Conservation (phyloP, 2,329 filamentous ascomycete species). For the Fusarium longipes region DNA sequence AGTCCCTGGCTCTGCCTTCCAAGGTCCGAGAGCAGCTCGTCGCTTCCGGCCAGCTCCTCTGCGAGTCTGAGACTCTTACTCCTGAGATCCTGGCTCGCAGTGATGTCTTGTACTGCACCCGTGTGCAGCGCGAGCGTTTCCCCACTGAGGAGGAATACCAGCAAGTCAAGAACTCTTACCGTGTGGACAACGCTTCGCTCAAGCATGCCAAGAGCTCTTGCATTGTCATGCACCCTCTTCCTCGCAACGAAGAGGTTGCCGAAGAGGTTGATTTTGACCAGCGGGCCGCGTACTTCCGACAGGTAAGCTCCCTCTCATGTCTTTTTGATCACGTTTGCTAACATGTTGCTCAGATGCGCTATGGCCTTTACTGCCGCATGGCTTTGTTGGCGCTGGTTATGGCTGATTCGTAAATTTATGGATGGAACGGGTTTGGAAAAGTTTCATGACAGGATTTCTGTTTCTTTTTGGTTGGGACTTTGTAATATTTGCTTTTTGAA, state of each 20-base stretch:
- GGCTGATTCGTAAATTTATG: conserved; percentile 53
- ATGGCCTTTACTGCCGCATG: conserved; percentile 98
- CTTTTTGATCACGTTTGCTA: conserved; percentile 18
- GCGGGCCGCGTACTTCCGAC: conserved; percentile 96
- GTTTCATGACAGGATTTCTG: conserved; percentile 31
- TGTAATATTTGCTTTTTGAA: conserved; percentile 40
- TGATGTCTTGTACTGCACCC: conserved; percentile 96
- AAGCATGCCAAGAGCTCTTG: conserved; percentile 92
- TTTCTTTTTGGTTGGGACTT: conserved; percentile 22
- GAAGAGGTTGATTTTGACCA: conserved; percentile 99
- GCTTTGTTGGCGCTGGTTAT: conserved; percentile 94
- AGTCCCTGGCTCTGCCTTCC: conserved; percentile 78
- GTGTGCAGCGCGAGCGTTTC: conserved; percentile 97
- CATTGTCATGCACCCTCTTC: conserved; percentile 95
- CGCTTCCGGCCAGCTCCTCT: conserved; percentile 78
- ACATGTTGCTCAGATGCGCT: conserved; percentile 78
- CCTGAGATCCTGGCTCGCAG: conserved; percentile 86
- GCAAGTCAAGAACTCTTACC: conserved; percentile 85
- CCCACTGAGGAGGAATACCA: conserved; percentile 84
- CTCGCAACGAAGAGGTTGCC: conserved; percentile 90
- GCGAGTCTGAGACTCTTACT: conserved; percentile 82
- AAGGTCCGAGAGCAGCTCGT: conserved; percentile 79
- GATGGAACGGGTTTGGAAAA: conserved; percentile 32
- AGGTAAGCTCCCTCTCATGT: conserved; percentile 71
- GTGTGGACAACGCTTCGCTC: conserved; percentile 90